These are phyloP conservation scores for Talaromyces sp. DNA, from an alignment of 2,329 filamentous ascomycete genomes.

Conservation along the genomic window DNA sequence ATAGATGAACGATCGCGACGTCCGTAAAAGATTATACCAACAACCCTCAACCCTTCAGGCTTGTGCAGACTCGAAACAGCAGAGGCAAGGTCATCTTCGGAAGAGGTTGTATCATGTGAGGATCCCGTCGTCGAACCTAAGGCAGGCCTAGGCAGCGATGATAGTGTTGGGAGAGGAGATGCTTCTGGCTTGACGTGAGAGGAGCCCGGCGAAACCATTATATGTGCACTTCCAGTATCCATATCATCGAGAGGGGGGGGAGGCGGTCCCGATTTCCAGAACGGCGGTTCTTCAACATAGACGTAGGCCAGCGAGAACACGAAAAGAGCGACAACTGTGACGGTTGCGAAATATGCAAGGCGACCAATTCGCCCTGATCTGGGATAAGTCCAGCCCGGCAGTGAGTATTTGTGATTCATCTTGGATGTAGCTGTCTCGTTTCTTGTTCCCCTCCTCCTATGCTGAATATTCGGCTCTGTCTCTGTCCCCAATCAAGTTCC, in stretches of 20 bases:
- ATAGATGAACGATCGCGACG: slow-evolving; percentile 17
- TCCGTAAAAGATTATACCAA: slow-evolving; percentile 16
- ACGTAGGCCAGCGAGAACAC: slow-evolving; percentile 18
- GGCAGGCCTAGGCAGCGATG: not conserved
- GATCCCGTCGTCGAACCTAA: not conserved
- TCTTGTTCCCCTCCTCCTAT: not conserved
- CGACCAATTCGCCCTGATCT: slow-evolving; percentile 11
- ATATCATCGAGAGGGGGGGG: not conserved
- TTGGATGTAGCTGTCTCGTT: not conserved
- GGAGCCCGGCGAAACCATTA: slow-evolving; percentile 8
- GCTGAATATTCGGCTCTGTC: not conserved
- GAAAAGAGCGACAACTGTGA: slow-evolving; percentile 11
- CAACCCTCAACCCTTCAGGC: slow-evolving; percentile 14
- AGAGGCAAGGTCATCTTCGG: slow-evolving; percentile 5
- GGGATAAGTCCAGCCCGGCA: slow-evolving; percentile 14
- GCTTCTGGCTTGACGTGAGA: not conserved
- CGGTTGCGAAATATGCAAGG: slow-evolving; percentile 14
- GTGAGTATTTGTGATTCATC: slow-evolving; percentile 14
- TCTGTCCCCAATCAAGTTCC: slow-evolving; percentile 2
- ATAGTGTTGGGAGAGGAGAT: not conserved
- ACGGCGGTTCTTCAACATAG: slow-evolving; percentile 18
- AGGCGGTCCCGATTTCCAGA: slow-evolving; percentile 3
- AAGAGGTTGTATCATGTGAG: not conserved
- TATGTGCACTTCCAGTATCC: not conserved
- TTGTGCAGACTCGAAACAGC: slow-evolving; percentile 10